A percentile compares a stretch with the other conserved stretches of the same genome.
Evolutionary conservation across 441 rosid genomes (phyloP).

Genomic region (Syzygium malaccense): DNA sequence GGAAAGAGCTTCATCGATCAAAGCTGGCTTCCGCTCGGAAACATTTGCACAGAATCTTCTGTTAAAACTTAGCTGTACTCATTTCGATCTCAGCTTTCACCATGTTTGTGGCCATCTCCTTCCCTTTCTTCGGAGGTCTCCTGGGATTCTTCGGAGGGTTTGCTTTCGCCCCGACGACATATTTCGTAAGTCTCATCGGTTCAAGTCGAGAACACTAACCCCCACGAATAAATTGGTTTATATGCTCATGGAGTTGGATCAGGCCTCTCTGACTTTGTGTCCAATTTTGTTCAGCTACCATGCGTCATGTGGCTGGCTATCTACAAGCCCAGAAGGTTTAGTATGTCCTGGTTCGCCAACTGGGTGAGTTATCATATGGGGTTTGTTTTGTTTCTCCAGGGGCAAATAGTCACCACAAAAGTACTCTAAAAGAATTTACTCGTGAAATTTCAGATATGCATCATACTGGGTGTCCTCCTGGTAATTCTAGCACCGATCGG

Average conservation of each 20-base stretch:
- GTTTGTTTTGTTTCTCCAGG: neutral
- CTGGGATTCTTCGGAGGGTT: slow-evolving; percentile 78
- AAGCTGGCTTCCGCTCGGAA: neutral
- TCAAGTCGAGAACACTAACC: neutral
- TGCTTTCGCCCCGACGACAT: slow-evolving; percentile 69
- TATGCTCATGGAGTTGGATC: neutral
- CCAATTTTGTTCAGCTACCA: slow-evolving; percentile 34
- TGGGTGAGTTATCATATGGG: slow-evolving; percentile 27
- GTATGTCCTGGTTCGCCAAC: slow-evolving; percentile 50
- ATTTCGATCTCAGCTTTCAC: slow-evolving; percentile 34
- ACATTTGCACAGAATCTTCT: neutral
- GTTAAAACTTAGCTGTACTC: neutral
- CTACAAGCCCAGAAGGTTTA: slow-evolving; percentile 44
- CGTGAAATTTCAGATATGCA: slow-evolving; percentile 39
- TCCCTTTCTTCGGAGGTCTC: slow-evolving; percentile 70
- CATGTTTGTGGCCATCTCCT: slow-evolving; percentile 46
- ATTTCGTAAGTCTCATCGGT: slow-evolving; percentile 32
- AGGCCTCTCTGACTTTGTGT: neutral
- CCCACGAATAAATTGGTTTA: neutral
- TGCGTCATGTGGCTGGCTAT: slow-evolving; percentile 58
- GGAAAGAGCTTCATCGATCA: neutral
- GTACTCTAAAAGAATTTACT: neutral
- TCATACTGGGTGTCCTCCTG: slow-evolving; percentile 33
- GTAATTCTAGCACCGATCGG: slow-evolving; percentile 54
- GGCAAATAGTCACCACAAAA: neutral